A percentile compares a stretch with the other conserved stretches of the same genome.
These are phyloP conservation scores for Lecanicillium sp. DNA, from an alignment of 2,329 filamentous ascomycete genomes.

Conservation along the genomic window DNA sequence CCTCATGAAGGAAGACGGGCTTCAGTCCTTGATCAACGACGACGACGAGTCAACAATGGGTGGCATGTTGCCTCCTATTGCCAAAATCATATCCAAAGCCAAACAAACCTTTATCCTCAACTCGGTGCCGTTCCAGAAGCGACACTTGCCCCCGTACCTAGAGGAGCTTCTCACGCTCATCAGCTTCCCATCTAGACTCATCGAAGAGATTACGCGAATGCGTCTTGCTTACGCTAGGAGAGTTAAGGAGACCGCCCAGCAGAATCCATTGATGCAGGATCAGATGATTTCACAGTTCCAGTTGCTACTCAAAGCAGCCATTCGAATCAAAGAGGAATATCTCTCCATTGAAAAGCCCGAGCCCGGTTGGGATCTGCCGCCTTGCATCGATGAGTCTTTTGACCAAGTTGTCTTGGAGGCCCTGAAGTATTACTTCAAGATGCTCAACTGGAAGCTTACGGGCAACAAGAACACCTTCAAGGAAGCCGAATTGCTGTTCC, in stretches of 20 bases:
- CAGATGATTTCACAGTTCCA: constrained; percentile 98
- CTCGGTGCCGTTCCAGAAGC: constrained; percentile 74
- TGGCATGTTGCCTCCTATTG: constrained; percentile 80
- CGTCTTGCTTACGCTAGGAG: constrained; percentile 86
- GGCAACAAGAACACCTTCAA: constrained; percentile 99
- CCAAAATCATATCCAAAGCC: constrained; percentile 83
- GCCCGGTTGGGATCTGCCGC: constrained; percentile 89
- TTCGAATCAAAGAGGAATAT: constrained; percentile 88
- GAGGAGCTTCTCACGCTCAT: constrained; percentile 93
- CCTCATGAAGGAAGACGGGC: constrained; percentile 88
- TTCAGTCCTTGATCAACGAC: constrained; percentile 85
- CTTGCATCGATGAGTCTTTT: constrained; percentile 95
- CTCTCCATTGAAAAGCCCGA: constrained; percentile 77
- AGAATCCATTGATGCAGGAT: constrained; percentile 89
- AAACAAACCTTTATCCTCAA: constrained; percentile 88
- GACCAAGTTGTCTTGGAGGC: constrained; percentile 88
- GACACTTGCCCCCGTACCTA: constrained; percentile 91
- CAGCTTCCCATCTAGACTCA: constrained; percentile 91
- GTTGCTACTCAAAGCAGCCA: constrained; percentile 83
- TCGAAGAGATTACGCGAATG: constrained; percentile 93
- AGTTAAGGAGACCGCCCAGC: constrained; percentile 90
- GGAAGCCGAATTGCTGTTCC: constrained; percentile 92
- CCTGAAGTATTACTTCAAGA: constrained; percentile 96
- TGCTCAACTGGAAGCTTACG: constrained; percentile 95
- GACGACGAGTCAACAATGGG: constrained; percentile 41